Conservation (phyloP, 371 early-diverging fungal species). For the Cokeromyces recurvatus region DNA sequence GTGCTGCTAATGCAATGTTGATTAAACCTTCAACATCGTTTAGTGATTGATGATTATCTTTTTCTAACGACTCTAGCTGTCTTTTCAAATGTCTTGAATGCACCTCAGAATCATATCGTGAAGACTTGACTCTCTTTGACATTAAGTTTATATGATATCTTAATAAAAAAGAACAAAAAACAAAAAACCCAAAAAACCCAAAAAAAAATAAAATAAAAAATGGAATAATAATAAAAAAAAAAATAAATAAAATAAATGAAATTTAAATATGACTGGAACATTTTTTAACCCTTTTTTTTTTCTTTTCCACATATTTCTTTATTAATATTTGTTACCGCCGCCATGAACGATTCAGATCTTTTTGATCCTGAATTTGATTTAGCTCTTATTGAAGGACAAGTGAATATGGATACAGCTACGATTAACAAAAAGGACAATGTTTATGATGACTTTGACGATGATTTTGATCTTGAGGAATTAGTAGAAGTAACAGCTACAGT, state of each 20-base stretch:
- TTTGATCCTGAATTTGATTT: constrained; percentile 4
- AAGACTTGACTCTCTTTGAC: constrained; percentile 23
- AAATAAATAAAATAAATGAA: too few species aligned
- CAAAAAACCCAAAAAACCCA: neutral
- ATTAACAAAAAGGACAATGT: neutral
- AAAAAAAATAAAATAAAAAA: too few species aligned
- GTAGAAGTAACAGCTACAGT: constrained; percentile 13
- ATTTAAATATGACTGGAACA: too few species aligned
- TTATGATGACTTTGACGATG: constrained; percentile 25
- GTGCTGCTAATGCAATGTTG: constrained; percentile 43
- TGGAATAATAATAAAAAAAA: too few species aligned
- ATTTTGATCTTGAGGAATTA: constrained; percentile 16
- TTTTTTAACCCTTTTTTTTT: constrained; percentile 1
- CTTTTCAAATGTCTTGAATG: constrained; percentile 47
- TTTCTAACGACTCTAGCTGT: constrained; percentile 61
- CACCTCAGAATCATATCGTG: constrained; percentile 33
- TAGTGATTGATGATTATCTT: constrained; percentile 58
- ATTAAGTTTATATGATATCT: neutral
- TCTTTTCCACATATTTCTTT: neutral
- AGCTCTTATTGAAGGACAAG: neutral
- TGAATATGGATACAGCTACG: neutral
- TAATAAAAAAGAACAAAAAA: neutral
- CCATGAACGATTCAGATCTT: constrained; percentile 2
- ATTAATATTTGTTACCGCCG: too few species aligned
- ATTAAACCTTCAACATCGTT: constrained; percentile 56